A percentile compares a stretch with the other conserved stretches of the same genome.
Conservation (phyloP, 139 green algal genomes). For the Tetraselmis striata region DNA sequence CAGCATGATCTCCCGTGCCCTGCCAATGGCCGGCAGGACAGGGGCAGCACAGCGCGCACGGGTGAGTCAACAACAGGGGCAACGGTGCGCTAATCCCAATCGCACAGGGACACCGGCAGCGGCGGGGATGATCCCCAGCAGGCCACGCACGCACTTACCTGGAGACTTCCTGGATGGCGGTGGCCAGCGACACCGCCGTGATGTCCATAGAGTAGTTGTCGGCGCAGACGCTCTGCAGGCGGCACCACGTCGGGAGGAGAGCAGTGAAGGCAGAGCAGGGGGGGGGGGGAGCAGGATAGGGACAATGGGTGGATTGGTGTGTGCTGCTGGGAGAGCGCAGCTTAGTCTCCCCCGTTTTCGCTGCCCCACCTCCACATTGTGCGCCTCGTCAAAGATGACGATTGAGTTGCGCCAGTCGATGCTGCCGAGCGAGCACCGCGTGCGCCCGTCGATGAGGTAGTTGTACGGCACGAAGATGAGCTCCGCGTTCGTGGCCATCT, state of each 20-base stretch:
- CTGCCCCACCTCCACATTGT: conserved; percentile 83
- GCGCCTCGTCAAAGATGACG: conserved; percentile 93
- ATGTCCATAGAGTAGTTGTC: conserved; percentile 85
- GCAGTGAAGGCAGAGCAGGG: too few relatives aligned
- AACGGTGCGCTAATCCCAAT: too few relatives aligned
- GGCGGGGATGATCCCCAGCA: neutral
- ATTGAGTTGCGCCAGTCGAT: conserved; percentile 66
- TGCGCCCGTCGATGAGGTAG: conserved; percentile 70
- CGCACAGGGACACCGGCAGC: too few relatives aligned
- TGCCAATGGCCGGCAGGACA: too few relatives aligned
- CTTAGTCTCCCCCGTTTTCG: too few relatives aligned
- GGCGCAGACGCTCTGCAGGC: conserved; percentile 62
- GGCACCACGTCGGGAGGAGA: neutral
- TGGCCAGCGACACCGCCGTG: conserved; percentile 42
- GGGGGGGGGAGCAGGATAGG: too few relatives aligned
- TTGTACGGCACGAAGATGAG: conserved; percentile 96
- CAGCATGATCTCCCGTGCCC: neutral
- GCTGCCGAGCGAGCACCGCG: neutral
- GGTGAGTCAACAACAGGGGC: too few relatives aligned
- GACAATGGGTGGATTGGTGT: too few relatives aligned
- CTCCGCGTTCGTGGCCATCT: conserved; percentile 59
- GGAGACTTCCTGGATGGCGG: conserved; percentile 50
- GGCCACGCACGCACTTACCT: conserved; percentile 8
- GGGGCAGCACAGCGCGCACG: too few relatives aligned
- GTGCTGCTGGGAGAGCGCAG: too few relatives aligned